Percentiles rank a stretch among this genome's conserved stretches.
Evolutionary conservation across 2,329 filamentous ascomycete genomes (phyloP).

Genomic region (Ophiostoma sp.): DNA sequence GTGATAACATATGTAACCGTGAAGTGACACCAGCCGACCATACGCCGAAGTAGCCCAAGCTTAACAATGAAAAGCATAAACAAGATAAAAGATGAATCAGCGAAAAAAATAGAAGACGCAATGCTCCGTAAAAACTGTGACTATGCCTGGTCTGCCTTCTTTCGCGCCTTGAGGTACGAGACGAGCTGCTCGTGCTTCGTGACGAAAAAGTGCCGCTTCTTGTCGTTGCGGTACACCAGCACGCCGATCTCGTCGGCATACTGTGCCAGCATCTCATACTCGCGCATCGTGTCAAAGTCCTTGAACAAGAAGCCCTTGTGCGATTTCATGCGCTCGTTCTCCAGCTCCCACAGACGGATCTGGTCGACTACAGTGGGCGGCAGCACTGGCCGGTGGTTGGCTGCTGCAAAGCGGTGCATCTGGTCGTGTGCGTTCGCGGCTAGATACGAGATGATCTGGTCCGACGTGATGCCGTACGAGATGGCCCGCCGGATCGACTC

Average conservation of each 20-base stretch:
- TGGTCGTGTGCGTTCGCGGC: constrained; percentile 90
- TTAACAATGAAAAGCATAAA: too few relatives aligned
- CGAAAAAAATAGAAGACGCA: neutral
- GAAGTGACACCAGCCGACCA: neutral
- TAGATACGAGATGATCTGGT: constrained; percentile 93
- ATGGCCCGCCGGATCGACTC: constrained; percentile 84
- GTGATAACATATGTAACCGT: too few relatives aligned
- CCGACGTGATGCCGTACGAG: constrained; percentile 81
- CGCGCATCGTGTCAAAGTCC: constrained; percentile 68
- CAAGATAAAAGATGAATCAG: too few relatives aligned
- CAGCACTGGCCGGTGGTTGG: constrained; percentile 62
- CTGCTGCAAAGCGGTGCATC: constrained; percentile 64
- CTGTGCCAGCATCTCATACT: constrained; percentile 64
- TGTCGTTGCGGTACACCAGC: constrained; percentile 77
- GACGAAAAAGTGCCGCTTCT: constrained; percentile 81
- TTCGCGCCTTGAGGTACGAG: constrained; percentile 66
- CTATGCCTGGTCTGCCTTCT: constrained; percentile 39
- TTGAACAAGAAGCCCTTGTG: constrained; percentile 81
- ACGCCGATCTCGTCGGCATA: constrained; percentile 92
- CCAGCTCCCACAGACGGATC: constrained; percentile 94
- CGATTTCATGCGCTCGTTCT: constrained; percentile 88
- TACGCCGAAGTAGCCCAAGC: neutral
- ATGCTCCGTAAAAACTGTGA: too few relatives aligned
- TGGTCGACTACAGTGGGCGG: constrained; percentile 96
- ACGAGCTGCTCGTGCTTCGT: constrained; percentile 84